Percentiles rank a stretch among this genome's conserved stretches.
Conservation (phyloP, 164 flowering plant species). For the Umbellularia californica region DNA sequence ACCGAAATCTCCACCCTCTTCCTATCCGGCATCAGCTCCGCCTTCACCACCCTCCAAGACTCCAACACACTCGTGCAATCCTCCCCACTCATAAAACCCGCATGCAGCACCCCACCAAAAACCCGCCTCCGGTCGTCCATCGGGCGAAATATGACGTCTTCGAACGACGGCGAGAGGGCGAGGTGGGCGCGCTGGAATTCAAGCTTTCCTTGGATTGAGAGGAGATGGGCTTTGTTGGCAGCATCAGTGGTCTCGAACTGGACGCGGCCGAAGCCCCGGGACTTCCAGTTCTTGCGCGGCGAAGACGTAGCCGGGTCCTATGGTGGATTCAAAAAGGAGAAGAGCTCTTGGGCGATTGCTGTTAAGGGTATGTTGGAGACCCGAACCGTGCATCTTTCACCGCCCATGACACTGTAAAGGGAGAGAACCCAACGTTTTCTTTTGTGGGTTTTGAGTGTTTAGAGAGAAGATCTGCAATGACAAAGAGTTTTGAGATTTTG, state of each 20-base stretch:
- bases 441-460: not conserved
- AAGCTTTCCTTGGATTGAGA: constrained; percentile 39
- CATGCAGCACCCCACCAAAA: constrained; percentile 37
- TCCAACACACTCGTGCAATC: constrained; percentile 46
- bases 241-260: constrained; percentile 60
- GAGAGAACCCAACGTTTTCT: not conserved
- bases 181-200: constrained; percentile 42
- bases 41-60: constrained; percentile 53
- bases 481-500: too few relatives aligned
- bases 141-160: constrained; percentile 63
- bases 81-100: constrained; percentile 47
- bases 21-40: constrained; percentile 77
- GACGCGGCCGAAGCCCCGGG: constrained; percentile 70
- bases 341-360: constrained; percentile 53
- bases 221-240: constrained; percentile 30
- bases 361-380: constrained; percentile 59
- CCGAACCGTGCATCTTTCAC: constrained; percentile 40
- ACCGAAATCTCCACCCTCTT: constrained; percentile 60
- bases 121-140: constrained; percentile 31
- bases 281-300: constrained; percentile 84
- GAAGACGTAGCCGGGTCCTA: constrained; percentile 55
- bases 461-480: not conserved
- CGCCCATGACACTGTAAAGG: constrained; percentile 13
- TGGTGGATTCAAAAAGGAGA: constrained; percentile 44
- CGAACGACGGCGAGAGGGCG: constrained; percentile 34